These are phyloP conservation scores for Austroboletus niveus DNA, from an alignment of 1,284 basidiomycete genomes.

Conservation along the genomic window DNA sequence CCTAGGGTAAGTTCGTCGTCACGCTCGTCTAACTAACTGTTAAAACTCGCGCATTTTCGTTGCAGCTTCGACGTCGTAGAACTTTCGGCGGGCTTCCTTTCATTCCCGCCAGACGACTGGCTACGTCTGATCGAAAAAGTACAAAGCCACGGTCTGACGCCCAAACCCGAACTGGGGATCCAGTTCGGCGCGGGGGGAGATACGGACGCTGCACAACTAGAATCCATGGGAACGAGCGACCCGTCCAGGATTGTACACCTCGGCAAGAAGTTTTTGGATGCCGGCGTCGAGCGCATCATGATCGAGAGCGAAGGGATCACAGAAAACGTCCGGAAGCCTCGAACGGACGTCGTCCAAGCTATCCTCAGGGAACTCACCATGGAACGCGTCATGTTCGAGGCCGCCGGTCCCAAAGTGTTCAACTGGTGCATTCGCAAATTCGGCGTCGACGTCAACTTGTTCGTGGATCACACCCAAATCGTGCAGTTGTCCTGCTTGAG, in stretches of 20 bases:
- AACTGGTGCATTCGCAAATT: slow-evolving; percentile 41
- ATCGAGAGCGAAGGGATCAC: slow-evolving; percentile 50
- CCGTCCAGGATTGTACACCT: slow-evolving; percentile 31
- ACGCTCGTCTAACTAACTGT: not conserved
- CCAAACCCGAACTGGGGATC: slow-evolving; percentile 41
- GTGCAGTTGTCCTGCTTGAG: slow-evolving; percentile 47
- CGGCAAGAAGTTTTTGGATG: slow-evolving; percentile 42
- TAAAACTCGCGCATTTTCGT: not conserved
- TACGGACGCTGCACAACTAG: slow-evolving; percentile 6
- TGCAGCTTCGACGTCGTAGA: slow-evolving; percentile 23
- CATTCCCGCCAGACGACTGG: slow-evolving; percentile 47
- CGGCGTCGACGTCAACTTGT: slow-evolving; percentile 44
- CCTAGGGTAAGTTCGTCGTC: slow-evolving; percentile 2
- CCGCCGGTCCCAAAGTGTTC: slow-evolving; percentile 40
- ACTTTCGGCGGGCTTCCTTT: slow-evolving; percentile 46
- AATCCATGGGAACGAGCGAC: slow-evolving; percentile 7
- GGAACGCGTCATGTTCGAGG: slow-evolving; percentile 49
- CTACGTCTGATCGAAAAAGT: slow-evolving; percentile 42
- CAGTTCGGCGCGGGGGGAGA: slow-evolving; percentile 15
- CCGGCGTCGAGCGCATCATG: slow-evolving; percentile 47
- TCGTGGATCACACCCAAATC: slow-evolving; percentile 47
- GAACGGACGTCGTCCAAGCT: slow-evolving; percentile 45
- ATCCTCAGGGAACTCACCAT: slow-evolving; percentile 41
- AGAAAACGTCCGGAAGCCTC: slow-evolving; percentile 44
- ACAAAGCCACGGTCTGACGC: slow-evolving; percentile 35